Percentiles rank a stretch among this genome's conserved stretches.
Evolutionary conservation across 176 grass and related monocot genomes (phyloP).

Genomic region (Areca catechu): DNA sequence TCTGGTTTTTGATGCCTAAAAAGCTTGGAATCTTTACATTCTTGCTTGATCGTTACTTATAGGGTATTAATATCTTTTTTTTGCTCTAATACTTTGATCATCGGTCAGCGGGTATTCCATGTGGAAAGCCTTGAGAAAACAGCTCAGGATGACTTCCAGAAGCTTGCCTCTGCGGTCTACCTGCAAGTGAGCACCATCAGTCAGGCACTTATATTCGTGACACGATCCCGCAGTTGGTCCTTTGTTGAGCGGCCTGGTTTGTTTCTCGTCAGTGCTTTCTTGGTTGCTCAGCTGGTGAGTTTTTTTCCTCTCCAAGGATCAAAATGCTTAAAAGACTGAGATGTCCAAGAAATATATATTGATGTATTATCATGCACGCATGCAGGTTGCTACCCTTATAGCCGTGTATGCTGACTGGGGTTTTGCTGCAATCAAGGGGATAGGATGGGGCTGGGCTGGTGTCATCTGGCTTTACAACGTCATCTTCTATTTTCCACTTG

Average conservation of each 20-base stretch:
- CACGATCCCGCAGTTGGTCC: constrained; percentile 61
- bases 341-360: neutral
- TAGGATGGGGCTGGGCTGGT: constrained; percentile 92
- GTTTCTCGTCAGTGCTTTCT: constrained; percentile 44
- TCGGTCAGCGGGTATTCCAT: constrained; percentile 38
- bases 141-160: constrained; percentile 51
- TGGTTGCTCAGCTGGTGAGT: constrained; percentile 52
- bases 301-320: neutral
- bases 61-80: too few species aligned
- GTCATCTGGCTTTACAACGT: constrained; percentile 86
- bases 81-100: neutral
- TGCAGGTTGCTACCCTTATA: constrained; percentile 75
- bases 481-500: constrained; percentile 68
- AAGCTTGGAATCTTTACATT: too few species aligned
- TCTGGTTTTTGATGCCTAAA: too few species aligned
- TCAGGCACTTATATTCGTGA: constrained; percentile 67
- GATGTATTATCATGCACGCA: neutral
- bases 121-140: constrained; percentile 70
- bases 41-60: too few species aligned
- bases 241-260: constrained; percentile 52
- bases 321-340: neutral
- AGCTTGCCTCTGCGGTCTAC: constrained; percentile 53
- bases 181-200: constrained; percentile 74
- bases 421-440: constrained; percentile 75
- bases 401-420: constrained; percentile 68